These are phyloP conservation scores for Cercospora sojina DNA, from an alignment of 2,329 filamentous ascomycete genomes.

Conservation along the genomic window DNA sequence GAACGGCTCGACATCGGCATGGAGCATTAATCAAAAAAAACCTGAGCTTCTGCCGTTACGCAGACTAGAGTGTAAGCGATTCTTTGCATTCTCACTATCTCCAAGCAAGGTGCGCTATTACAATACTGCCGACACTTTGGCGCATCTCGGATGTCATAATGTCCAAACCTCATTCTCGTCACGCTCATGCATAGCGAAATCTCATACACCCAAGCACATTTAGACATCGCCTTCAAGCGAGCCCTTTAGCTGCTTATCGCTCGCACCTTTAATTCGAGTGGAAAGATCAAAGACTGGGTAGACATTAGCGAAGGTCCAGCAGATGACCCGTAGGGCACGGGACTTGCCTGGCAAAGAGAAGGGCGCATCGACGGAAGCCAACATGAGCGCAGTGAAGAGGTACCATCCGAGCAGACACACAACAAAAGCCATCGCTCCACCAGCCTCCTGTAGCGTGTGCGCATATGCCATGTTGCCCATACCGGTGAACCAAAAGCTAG, in stretches of 20 bases:
- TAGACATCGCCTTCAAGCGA: background rate
- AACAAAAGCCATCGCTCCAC: slow-evolving; percentile 51
- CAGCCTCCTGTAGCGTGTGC: slow-evolving; percentile 32
- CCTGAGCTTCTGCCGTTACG: background rate
- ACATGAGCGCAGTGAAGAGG: slow-evolving; percentile 54
- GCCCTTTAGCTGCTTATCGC: background rate
- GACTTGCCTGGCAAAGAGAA: slow-evolving; percentile 45
- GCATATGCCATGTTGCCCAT: slow-evolving; percentile 30
- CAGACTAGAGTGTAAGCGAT: background rate
- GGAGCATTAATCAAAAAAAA: background rate
- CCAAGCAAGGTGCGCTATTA: background rate
- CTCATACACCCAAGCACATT: background rate
- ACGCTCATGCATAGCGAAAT: background rate
- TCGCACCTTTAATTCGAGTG: background rate
- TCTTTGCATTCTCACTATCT: background rate
- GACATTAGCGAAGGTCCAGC: background rate
- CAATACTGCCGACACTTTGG: background rate
- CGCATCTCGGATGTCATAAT: background rate
- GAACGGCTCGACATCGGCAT: background rate
- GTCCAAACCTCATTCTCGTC: background rate
- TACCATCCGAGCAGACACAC: slow-evolving; percentile 52
- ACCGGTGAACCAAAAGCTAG: slow-evolving; percentile 53
- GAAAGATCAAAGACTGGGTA: background rate
- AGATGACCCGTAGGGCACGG: background rate
- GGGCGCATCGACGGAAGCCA: slow-evolving; percentile 55